These are phyloP conservation scores for Melampsora larici-populina DNA, from an alignment of 1,284 basidiomycete species.

Conservation along the genomic window DNA sequence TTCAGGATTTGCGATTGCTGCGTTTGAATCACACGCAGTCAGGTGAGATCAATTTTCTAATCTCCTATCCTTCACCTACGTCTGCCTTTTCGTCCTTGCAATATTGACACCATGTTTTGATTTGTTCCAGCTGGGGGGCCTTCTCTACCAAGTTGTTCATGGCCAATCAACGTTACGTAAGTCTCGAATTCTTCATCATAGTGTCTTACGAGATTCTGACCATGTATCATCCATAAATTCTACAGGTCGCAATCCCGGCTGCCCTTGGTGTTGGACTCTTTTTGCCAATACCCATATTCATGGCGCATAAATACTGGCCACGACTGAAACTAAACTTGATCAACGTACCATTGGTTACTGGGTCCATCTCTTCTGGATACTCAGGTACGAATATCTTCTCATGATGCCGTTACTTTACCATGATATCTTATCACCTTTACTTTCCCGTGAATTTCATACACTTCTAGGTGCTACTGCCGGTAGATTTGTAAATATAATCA, in stretches of 20 bases:
- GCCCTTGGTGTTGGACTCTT: slow-evolving; percentile 4
- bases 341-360: slow-evolving; percentile 8
- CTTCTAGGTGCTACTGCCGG: slow-evolving; percentile 33
- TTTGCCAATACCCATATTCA: slow-evolving; percentile 21
- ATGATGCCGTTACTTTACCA: too few relatives aligned
- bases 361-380: slow-evolving; percentile 9
- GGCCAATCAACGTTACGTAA: slow-evolving; percentile 21
- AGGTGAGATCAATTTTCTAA: neutral
- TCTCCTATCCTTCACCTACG: too few relatives aligned
- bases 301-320: slow-evolving; percentile 22
- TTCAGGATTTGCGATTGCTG: slow-evolving; percentile 29
- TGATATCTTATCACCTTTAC: neutral
- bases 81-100: too few relatives aligned
- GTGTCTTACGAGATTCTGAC: neutral
- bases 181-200: neutral
- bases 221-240: neutral
- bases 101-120: neutral
- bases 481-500: slow-evolving; percentile 27
- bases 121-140: slow-evolving; percentile 28
- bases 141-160: slow-evolving; percentile 16
- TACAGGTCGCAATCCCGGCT: neutral
- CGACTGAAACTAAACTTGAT: slow-evolving; percentile 1
- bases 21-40: slow-evolving; percentile 22
- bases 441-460: neutral
- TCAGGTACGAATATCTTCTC: slow-evolving; percentile 3